These are phyloP conservation scores for Colletotrichum eremochloae DNA, from an alignment of 2,329 filamentous ascomycete species.

Conservation along the genomic window DNA sequence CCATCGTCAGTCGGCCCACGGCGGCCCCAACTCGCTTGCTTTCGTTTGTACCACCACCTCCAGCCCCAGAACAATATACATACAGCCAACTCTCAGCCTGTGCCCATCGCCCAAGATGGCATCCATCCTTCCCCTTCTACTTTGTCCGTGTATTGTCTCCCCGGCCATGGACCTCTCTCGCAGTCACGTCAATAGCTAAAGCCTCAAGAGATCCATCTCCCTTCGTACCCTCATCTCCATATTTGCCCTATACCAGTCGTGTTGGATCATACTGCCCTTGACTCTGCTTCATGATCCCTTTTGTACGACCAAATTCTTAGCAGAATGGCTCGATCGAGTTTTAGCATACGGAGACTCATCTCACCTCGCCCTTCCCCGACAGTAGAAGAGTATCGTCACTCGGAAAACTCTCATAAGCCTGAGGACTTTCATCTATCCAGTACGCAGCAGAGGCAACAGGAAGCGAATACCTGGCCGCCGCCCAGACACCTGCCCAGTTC, in stretches of 20 bases:
- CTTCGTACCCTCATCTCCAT: conserved; percentile 39
- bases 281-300: conserved; percentile 37
- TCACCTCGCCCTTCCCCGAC: conserved; percentile 49
- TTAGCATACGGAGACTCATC: conserved; percentile 61
- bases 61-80: conserved; percentile 36
- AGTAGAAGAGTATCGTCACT: conserved; percentile 25
- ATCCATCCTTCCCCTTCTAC: conserved; percentile 25
- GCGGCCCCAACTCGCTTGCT: conserved; percentile 38
- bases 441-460: conserved; percentile 29
- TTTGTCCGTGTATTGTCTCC: conserved; percentile 10
- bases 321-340: conserved; percentile 58
- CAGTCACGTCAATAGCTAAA: conserved; percentile 24
- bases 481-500: conserved; percentile 1
- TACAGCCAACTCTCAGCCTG: conserved; percentile 26
- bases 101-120: conserved; percentile 27
- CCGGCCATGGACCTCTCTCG: conserved; percentile 12
- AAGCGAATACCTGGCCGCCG: conserved; percentile 29
- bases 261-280: conserved; percentile 41
- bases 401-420: conserved; percentile 28
- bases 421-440: conserved; percentile 42
- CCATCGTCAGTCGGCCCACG: conserved; percentile 30
- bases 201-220: conserved; percentile 11
- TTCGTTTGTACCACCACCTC: conserved; percentile 39
- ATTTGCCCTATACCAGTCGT: conserved; percentile 45
- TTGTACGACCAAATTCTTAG: conserved; percentile 43